These are phyloP conservation scores for Chlorella sp. DNA, from an alignment of 139 green algal genomes.

Conservation along the genomic window DNA sequence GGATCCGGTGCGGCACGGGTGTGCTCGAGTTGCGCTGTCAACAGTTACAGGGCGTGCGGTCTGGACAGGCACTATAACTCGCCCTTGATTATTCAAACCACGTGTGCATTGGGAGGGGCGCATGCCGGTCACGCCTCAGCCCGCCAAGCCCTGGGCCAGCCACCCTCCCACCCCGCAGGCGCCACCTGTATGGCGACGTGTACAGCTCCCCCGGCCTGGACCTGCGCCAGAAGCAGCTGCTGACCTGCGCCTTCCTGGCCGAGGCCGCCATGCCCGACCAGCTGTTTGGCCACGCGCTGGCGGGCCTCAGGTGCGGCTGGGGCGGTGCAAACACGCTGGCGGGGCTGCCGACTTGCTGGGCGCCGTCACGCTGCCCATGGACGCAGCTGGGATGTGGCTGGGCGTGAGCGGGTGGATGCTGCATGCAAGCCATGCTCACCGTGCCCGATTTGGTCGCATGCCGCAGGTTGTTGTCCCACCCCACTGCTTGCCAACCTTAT, in stretches of 20 bases:
- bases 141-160: not conserved
- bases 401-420: not conserved
- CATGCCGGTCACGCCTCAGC: too few species aligned
- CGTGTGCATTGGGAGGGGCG: not conserved
- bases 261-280: slow-evolving; percentile 68
- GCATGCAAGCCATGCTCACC: not conserved
- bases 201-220: slow-evolving; percentile 61
- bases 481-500: not conserved
- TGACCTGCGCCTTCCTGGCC: slow-evolving; percentile 57
- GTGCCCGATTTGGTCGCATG: not conserved
- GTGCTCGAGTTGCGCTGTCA: not conserved
- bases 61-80: not conserved
- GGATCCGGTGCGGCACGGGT: slow-evolving; percentile 44
- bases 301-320: not conserved
- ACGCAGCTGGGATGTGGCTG: too few species aligned
- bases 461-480: not conserved
- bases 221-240: slow-evolving; percentile 63
- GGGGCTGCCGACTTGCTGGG: not conserved
- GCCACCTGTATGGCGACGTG: slow-evolving; percentile 73
- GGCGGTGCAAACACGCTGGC: not conserved
- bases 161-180: not conserved
- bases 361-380: too few species aligned
- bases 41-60: not conserved
- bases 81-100: not conserved
- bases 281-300: slow-evolving; percentile 66